Evolutionary conservation across 805 yeast genomes (phyloP).

Genomic region (Candida vaughaniae): DNA sequence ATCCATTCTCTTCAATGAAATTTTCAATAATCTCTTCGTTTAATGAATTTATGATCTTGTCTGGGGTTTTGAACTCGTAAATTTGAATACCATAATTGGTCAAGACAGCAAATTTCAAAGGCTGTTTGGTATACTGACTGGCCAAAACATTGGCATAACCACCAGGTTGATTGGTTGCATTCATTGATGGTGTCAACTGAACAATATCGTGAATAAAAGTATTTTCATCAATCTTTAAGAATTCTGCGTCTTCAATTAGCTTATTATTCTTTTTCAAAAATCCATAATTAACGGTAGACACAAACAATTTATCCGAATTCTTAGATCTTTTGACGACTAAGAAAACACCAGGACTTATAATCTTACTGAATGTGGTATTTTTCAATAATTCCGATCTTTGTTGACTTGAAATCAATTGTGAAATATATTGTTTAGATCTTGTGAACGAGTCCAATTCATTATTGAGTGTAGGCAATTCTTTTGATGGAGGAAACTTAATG

Average conservation of each 20-base stretch:
- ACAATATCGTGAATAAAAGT: slow-evolving; percentile 66
- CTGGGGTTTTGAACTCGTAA: slow-evolving; percentile 78
- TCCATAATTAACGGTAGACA: slow-evolving; percentile 84
- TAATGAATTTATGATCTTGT: slow-evolving; percentile 67
- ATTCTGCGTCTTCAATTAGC: slow-evolving; percentile 79
- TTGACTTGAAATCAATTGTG: slow-evolving; percentile 39
- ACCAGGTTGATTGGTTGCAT: slow-evolving; percentile 69
- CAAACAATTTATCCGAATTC: slow-evolving; percentile 54
- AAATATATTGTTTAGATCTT: slow-evolving; percentile 38
- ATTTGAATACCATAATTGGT: slow-evolving; percentile 77
- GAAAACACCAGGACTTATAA: slow-evolving; percentile 85
- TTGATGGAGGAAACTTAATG: slow-evolving; percentile 67
- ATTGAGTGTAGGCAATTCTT: slow-evolving; percentile 39
- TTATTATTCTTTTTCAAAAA: slow-evolving; percentile 69
- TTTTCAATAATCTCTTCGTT: slow-evolving; percentile 65
- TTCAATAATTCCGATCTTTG: slow-evolving; percentile 57
- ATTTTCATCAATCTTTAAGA: slow-evolving; percentile 38
- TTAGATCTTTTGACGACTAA: slow-evolving; percentile 59
- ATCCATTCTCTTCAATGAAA: slow-evolving; percentile 77
- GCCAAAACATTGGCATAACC: slow-evolving; percentile 88
- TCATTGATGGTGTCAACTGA: slow-evolving; percentile 66
- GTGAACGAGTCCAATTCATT: slow-evolving; percentile 43
- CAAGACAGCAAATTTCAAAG: slow-evolving; percentile 75
- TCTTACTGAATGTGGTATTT: slow-evolving; percentile 55
- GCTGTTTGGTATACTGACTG: slow-evolving; percentile 69